Evolutionary conservation across 345 rosid genomes (phyloP).

Genomic region (Citropsis articulata): DNA sequence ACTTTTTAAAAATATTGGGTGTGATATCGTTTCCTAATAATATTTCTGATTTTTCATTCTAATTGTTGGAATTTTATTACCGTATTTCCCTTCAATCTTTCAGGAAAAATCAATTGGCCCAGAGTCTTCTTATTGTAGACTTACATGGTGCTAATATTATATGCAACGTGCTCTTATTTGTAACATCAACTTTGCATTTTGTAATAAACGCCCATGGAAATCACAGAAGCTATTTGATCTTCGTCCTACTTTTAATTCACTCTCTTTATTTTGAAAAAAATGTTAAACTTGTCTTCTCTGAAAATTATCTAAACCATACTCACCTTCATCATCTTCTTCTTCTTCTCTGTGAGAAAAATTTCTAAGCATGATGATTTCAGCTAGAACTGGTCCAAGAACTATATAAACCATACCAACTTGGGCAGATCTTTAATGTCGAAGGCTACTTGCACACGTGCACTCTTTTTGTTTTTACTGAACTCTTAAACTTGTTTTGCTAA

Average conservation of each 20-base stretch:
- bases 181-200: background rate
- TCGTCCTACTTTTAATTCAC: background rate
- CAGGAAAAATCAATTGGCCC: conserved; percentile 52
- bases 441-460: background rate
- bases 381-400: background rate
- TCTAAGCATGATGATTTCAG: background rate
- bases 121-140: conserved; percentile 52
- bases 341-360: background rate
- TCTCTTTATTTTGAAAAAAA: too few relatives aligned
- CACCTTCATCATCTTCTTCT: background rate
- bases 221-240: background rate
- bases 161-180: conserved; percentile 24
- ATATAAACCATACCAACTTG: background rate
- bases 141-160: conserved; percentile 64
- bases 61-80: background rate
- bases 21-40: conserved; percentile 9
- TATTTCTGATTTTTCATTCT: background rate
- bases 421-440: background rate
- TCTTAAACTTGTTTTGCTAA: background rate
- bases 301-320: too few relatives aligned
- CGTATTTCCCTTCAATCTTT: conserved; percentile 17
- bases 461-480: background rate
- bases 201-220: background rate
- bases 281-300: too few relatives aligned
- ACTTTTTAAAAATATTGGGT: conserved; percentile 57